Conservation (phyloP, 257 asterid species). For the Leptodermis oblonga region DNA sequence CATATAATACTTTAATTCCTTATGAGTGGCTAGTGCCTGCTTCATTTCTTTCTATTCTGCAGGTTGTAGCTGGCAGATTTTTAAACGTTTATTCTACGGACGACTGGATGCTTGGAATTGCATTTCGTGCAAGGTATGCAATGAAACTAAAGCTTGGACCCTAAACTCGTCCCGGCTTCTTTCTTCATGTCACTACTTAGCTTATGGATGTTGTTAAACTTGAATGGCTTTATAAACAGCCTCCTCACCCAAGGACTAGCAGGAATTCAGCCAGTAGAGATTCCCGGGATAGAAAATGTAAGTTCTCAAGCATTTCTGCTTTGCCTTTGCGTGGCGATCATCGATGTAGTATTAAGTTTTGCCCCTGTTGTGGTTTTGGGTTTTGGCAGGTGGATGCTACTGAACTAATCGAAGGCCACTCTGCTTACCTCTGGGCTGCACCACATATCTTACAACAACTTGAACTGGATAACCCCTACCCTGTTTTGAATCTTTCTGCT, state of each 20-base stretch:
- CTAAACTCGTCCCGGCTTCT: neutral
- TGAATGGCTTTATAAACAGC: constrained; percentile 37
- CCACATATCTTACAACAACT: constrained; percentile 73
- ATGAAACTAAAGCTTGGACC: neutral
- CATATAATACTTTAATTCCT: neutral
- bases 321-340: neutral
- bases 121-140: constrained; percentile 84
- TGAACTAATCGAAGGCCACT: constrained; percentile 81
- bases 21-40: constrained; percentile 6
- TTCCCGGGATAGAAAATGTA: constrained; percentile 91
- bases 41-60: constrained; percentile 18
- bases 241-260: constrained; percentile 96
- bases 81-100: constrained; percentile 76
- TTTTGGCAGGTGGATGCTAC: constrained; percentile 70
- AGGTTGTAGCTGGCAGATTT: constrained; percentile 96
- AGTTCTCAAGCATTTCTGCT: neutral
- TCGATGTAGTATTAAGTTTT: neutral
- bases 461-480: constrained; percentile 62
- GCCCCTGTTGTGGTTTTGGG: neutral
- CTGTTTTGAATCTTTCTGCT: constrained; percentile 42
- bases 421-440: constrained; percentile 77
- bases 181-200: constrained; percentile 5
- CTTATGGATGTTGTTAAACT: constrained; percentile 4
- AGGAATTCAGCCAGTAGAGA: constrained; percentile 84
- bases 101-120: constrained; percentile 98